Conservation (phyloP, 2,329 filamentous ascomycete species). For the Ophiostoma tasmaniense region DNA sequence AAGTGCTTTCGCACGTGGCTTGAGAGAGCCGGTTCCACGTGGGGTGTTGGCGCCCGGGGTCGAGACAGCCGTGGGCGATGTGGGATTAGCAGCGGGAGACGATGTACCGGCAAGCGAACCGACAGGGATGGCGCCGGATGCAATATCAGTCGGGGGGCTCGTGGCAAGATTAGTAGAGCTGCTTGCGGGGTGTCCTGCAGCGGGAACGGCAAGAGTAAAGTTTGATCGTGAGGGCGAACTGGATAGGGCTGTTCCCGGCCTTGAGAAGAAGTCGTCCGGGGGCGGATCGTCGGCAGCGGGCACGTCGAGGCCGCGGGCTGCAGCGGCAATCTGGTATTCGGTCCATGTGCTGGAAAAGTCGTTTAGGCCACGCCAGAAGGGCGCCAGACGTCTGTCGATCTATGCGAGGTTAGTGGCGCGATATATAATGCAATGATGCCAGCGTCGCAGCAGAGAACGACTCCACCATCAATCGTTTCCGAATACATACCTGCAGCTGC, state of each 20-base stretch:
- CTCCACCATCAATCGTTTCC: neutral
- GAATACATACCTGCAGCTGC: conserved; percentile 68
- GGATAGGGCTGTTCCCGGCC: conserved; percentile 24
- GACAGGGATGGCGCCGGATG: conserved; percentile 26
- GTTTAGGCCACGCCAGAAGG: conserved; percentile 90
- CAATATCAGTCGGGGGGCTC: neutral
- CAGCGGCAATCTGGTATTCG: conserved; percentile 89
- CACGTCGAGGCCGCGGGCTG: conserved; percentile 72
- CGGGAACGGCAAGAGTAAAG: conserved; percentile 58
- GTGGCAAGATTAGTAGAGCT: neutral
- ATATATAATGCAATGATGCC: neutral
- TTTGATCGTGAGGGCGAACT: conserved; percentile 26
- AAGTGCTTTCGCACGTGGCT: conserved; percentile 80
- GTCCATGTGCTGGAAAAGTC: conserved; percentile 86
- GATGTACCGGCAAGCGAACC: conserved; percentile 54
- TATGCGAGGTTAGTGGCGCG: conserved; percentile 30
- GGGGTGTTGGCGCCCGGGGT: conserved; percentile 41
- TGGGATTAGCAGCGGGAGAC: conserved; percentile 53
- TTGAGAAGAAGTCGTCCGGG: conserved; percentile 52
- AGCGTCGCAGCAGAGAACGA: neutral
- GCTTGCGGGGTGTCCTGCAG: neutral
- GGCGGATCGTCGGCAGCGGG: conserved; percentile 78
- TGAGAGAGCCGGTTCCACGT: conserved; percentile 48
- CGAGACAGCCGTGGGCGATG: conserved; percentile 47
- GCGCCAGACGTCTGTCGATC: conserved; percentile 87